Evolutionary conservation across 768 basidiomycete genomes (phyloP), one percentile per base, ranked within the genome.

Genomic region (Boletus vermiculosoides): DNA sequence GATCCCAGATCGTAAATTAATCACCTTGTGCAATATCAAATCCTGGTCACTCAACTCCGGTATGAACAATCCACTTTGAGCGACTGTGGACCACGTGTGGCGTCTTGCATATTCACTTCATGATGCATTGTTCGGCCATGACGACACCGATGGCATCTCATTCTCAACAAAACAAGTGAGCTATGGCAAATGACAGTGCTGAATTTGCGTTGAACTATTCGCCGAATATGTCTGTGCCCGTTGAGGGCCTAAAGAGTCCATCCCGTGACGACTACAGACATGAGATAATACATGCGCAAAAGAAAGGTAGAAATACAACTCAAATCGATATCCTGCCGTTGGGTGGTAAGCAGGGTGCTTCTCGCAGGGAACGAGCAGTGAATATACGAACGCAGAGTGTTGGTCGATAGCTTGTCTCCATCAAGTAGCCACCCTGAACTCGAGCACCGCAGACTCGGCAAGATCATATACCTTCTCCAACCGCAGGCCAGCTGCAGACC

Each of bases 391-490:
- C 34, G 12, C 31, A 16, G n/a, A 28, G 30, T 20, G 13, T n/a
- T 52, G 28, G 6, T 9, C 28, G 22, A 3, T 30, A 31, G n/a
- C 15, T 30, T 40, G 34, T 40, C 39, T 52, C 45, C 16, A 49
- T 66, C 40, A 61, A 18, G 49, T 25, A 34, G 54, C 60, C 16
- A 62, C 15, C 51, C 50, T 71, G 40, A 66, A 66, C 37, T 69
- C 67, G 33, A 71, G 46, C 4, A 71, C 65, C 12, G 60, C 39
- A 41, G 67, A 61, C 46, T 69, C 63, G 42, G 59, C 67, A 55
- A 70, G 65, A 49, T 70, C 69, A 23, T 71, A 65, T 22, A 67
- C 59, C 54, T 57, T 68, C 45, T 63, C 66, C 39, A 70, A 41
- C 45, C 55, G 58, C 50, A 69, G 44, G 13, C 62, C 67, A 45